Evolutionary conservation across 116 monocot species (phyloP).

Genomic region (Phalaenopsis hybrid): DNA sequence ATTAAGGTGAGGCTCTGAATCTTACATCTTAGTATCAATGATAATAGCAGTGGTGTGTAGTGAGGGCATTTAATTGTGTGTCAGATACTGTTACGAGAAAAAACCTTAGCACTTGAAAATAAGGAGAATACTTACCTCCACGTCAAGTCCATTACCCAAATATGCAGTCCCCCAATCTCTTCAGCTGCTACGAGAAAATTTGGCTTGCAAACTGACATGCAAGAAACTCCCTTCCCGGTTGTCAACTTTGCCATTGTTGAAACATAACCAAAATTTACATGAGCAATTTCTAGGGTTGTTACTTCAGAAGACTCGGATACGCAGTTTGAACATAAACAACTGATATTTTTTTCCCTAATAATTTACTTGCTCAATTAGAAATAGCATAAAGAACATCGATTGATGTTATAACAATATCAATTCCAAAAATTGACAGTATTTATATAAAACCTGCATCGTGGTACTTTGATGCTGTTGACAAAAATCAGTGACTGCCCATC

Average conservation of each 20-base stretch:
- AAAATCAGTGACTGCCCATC: conserved; percentile 54
- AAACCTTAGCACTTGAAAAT: not conserved
- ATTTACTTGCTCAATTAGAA: conserved; percentile 9
- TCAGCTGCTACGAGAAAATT: conserved; percentile 61
- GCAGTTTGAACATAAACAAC: conserved; percentile 66
- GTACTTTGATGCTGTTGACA: conserved; percentile 50
- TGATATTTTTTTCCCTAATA: conserved; percentile 49
- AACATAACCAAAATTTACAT: conserved; percentile 72
- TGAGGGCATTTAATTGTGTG: too few species aligned
- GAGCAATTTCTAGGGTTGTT: conserved; percentile 54
- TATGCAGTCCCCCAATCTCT: conserved; percentile 54
- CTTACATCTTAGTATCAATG: too few species aligned
- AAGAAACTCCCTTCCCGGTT: conserved; percentile 32
- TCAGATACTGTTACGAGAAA: too few species aligned
- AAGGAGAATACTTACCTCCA: conserved; percentile 57
- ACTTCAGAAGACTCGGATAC: conserved; percentile 25
- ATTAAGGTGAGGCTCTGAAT: too few species aligned
- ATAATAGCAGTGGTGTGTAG: too few species aligned
- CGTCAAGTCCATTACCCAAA: conserved; percentile 60
- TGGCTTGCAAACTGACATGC: conserved; percentile 62
- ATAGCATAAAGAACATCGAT: not conserved
- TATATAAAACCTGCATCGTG: conserved; percentile 70
- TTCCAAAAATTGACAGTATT: not conserved
- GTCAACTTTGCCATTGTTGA: conserved; percentile 41
- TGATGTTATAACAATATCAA: not conserved